Conservation (phyloP, 2,329 filamentous ascomycete genomes). For the Clonostachys rosea region DNA sequence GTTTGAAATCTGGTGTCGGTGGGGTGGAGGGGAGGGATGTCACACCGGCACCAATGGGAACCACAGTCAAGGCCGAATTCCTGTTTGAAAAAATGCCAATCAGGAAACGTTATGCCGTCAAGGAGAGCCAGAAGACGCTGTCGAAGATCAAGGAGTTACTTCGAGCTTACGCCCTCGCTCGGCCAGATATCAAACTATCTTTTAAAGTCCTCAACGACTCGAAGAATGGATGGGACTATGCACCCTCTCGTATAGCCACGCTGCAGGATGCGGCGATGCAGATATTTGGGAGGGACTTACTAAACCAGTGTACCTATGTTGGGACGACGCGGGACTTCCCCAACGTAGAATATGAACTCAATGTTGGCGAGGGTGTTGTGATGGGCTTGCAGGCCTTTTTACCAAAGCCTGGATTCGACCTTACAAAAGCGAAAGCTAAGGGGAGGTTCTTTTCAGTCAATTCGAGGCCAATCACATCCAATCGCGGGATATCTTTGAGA, state of each 20-base stretch:
- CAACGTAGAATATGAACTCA: too few species aligned
- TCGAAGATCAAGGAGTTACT: constrained; percentile 55
- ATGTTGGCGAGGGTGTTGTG: not conserved
- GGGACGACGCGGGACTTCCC: not conserved
- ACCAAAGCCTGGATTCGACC: constrained; percentile 42
- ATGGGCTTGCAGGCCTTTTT: constrained; percentile 52
- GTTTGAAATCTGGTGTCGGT: constrained; percentile 26
- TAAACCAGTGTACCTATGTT: constrained; percentile 42
- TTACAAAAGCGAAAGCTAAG: constrained; percentile 33
- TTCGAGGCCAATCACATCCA: constrained; percentile 54
- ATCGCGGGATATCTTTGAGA: constrained; percentile 54
- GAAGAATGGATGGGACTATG: constrained; percentile 54
- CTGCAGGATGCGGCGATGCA: constrained; percentile 57
- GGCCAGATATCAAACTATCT: constrained; percentile 55
- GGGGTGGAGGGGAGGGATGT: constrained; percentile 21
- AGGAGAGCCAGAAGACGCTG: constrained; percentile 52
- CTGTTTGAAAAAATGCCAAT: constrained; percentile 61
- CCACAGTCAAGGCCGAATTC: constrained; percentile 55
- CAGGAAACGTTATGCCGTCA: constrained; percentile 52
- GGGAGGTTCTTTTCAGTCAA: constrained; percentile 65
- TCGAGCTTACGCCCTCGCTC: constrained; percentile 60
- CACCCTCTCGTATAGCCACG: constrained; percentile 42
- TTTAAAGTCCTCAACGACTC: constrained; percentile 55
- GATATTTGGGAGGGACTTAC: constrained; percentile 53
- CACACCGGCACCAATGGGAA: constrained; percentile 58